Conservation (phyloP, 2,329 filamentous ascomycete species). For the Xylaria sp. region DNA sequence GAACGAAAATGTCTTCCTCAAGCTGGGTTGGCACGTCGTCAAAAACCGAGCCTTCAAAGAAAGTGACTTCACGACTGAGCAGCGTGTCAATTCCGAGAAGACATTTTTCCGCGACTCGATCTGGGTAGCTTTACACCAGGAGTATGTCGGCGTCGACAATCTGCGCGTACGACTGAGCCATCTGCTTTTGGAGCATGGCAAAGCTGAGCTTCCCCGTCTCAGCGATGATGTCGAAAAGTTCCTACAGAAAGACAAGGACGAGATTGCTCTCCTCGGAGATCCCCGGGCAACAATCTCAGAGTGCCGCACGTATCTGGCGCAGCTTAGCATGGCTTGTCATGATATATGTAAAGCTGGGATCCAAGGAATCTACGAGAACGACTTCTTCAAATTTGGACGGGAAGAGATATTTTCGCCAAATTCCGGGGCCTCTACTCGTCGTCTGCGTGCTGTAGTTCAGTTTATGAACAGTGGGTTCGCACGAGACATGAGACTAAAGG, state of each 20-base stretch:
- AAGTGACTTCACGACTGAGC: conserved; percentile 8
- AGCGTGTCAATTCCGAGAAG: conserved; percentile 3
- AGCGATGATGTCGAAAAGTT: conserved; percentile 15
- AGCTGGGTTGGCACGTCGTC: conserved; percentile 7
- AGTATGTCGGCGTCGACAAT: conserved; percentile 7
- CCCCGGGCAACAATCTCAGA: conserved; percentile 1
- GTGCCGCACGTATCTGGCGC: conserved; percentile 15
- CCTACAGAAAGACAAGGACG: conserved; percentile 4
- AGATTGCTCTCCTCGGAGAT: conserved; percentile 17
- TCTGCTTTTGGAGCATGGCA: conserved; percentile 24
- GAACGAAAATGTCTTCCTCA: conserved; percentile 8
- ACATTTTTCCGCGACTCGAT: conserved; percentile 8
- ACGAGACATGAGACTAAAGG: conserved; percentile 39
- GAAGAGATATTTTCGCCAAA: conserved; percentile 8
- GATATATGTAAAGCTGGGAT: conserved; percentile 19
- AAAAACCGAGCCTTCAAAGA: conserved; percentile 9
- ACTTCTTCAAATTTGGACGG: conserved; percentile 11
- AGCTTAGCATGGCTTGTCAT: conserved; percentile 17
- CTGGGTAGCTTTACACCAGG: background rate
- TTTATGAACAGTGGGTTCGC: conserved; percentile 45
- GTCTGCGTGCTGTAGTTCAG: conserved; percentile 13
- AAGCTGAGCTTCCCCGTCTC: conserved; percentile 18
- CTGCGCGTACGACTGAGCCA: conserved; percentile 18
- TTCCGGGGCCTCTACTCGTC: background rate
- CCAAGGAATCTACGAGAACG: conserved; percentile 13